phyloP scores from a whole-genome alignment of 495 filamentous ascomycete genomes.

The Astrothelium macrocarpum region DNA sequence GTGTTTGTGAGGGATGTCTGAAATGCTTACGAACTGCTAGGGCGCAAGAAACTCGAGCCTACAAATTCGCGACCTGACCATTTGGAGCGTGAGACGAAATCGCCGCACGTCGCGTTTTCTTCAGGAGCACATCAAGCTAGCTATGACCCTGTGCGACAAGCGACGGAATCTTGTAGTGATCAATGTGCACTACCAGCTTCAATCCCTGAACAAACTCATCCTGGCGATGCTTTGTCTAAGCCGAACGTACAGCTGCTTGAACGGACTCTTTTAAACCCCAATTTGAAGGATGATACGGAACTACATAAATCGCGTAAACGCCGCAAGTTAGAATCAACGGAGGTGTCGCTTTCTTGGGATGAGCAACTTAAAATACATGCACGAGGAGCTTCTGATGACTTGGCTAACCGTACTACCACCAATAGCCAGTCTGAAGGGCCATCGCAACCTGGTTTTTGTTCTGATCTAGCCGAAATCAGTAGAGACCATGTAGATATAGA shows the following conservation, averaged over 20 bases:
- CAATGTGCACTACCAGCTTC: background rate
- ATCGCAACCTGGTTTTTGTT: too few species aligned
- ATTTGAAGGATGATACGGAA: too few species aligned
- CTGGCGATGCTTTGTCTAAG: background rate
- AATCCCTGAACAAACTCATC: background rate
- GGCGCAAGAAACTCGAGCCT: background rate
- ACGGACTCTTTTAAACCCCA: background rate
- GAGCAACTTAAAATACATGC: slow-evolving; percentile 19
- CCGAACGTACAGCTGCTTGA: background rate
- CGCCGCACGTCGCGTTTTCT: background rate
- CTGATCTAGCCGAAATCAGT: too few species aligned
- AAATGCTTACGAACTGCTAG: background rate
- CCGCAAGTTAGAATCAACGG: slow-evolving; percentile 14
- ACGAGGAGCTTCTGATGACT: background rate
- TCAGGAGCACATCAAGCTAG: background rate
- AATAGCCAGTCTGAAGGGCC: background rate
- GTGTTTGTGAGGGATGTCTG: background rate
- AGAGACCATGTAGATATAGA: too few species aligned
- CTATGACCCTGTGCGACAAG: background rate
- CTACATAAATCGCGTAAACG: slow-evolving; percentile 15
- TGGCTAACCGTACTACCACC: background rate
- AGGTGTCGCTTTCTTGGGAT: slow-evolving; percentile 16
- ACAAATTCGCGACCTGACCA: background rate
- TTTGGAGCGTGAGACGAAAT: background rate
- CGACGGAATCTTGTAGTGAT: background rate